Evolutionary conservation across 78 protist species (phyloP), one percentile per base, ranked within the genome.

Genomic region (Dictyostelium citrinum): DNA sequence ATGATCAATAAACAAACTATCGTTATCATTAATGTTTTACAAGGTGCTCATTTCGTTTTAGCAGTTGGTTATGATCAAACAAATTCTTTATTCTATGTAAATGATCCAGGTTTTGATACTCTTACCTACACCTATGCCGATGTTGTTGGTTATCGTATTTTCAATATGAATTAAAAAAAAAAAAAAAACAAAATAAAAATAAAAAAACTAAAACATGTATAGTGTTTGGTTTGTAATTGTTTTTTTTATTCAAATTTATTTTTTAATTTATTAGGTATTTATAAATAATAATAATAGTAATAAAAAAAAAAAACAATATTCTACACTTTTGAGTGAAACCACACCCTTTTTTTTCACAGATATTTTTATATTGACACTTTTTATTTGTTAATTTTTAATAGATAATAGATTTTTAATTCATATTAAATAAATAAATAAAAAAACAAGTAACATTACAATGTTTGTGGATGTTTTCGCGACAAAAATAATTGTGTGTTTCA

Each of bases 101-200:
- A 88, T 43, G 93, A 88, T 33, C 81, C 93, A 78, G 93, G 93
- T 78, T 88, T 88, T 76, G 4, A 29, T 7, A 76, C 24, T 7
- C 33, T 46, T 2, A 77, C 43, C 22, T 88, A 88, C 16, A 49
- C 35, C 1, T 88, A 88, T 39, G 12, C 12, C 2, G 58, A 58
- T 64, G 93, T 78, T 46, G 93, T 88, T 22, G 93, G 93, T 60
- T 88, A 88, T 33, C 33, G 93, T 33, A 33, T 88, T 22, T 88
- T 88, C 70, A 61, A 76, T 29, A 88, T 88, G 80, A 46, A 24
- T 12, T 51, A 29, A 24, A 24, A 49, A 49, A 49, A 55, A 55
- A 55, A 55, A 55, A 55, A 55, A 55, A 55, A 55, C 0, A 49
- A 49, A 49, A 11, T 2, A 55, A 14, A 55, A 55, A 17, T 20